Conservation (phyloP, 371 early-diverging fungal genomes). For the Mucor circinelloides region DNA sequence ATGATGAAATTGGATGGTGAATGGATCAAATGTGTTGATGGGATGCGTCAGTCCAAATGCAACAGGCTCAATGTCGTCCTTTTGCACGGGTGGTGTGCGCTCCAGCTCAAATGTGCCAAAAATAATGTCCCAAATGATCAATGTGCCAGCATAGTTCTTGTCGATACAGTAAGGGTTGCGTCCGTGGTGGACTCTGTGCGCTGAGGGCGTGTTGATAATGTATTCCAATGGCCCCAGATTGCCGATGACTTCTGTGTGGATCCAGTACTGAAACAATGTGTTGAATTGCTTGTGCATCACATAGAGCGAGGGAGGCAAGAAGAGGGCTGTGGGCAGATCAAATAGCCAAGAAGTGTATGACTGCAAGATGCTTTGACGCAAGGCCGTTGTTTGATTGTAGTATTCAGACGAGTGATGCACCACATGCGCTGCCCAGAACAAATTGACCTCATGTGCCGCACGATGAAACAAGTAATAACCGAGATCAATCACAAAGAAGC, state of each 20-base stretch:
- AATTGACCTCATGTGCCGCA: constrained; percentile 59
- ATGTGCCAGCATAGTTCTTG: constrained; percentile 60
- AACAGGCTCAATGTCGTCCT: constrained; percentile 38
- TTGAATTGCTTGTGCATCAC: constrained; percentile 54
- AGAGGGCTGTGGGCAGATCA: constrained; percentile 38
- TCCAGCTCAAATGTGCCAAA: constrained; percentile 62
- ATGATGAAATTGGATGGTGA: constrained; percentile 54
- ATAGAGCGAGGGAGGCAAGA: constrained; percentile 51
- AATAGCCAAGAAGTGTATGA: constrained; percentile 42
- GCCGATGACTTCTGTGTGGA: constrained; percentile 31
- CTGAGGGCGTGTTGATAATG: constrained; percentile 60
- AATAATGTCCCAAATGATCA: constrained; percentile 62
- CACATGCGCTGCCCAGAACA: constrained; percentile 60
- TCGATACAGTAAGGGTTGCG: constrained; percentile 65
- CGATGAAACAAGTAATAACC: constrained; percentile 62
- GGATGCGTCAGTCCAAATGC: constrained; percentile 60
- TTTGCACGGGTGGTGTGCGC: constrained; percentile 13
- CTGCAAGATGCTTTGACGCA: constrained; percentile 55
- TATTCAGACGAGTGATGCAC: constrained; percentile 49
- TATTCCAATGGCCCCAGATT: constrained; percentile 55
- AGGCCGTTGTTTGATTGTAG: constrained; percentile 59
- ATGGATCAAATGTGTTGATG: constrained; percentile 59
- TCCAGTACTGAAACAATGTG: constrained; percentile 58
- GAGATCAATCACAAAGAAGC: constrained; percentile 53
- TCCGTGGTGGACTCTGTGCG: constrained; percentile 63